Conservation (phyloP, 805 yeast genomes). For the Aciculoconidium aculeatum region DNA sequence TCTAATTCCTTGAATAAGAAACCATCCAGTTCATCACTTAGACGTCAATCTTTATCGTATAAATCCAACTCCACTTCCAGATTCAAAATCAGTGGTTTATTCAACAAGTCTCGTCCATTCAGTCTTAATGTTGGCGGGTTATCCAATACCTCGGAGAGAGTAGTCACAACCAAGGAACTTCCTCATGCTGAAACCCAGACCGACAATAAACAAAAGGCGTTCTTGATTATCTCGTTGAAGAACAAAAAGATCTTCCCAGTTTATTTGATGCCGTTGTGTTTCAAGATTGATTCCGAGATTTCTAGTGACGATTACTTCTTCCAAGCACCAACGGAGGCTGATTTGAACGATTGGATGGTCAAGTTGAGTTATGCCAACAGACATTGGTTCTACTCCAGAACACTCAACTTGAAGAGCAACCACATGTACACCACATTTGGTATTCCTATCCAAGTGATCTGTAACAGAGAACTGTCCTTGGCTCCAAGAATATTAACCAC, state of each 20-base stretch:
- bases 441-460: slow-evolving; percentile 71
- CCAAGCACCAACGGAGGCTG: slow-evolving; percentile 59
- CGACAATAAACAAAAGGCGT: slow-evolving; percentile 48
- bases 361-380: slow-evolving; percentile 42
- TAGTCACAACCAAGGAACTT: slow-evolving; percentile 48
- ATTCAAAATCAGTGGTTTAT: slow-evolving; percentile 53
- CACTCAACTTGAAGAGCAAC: slow-evolving; percentile 20
- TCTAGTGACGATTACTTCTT: slow-evolving; percentile 51
- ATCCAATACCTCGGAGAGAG: slow-evolving; percentile 34
- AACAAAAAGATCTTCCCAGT: slow-evolving; percentile 46
- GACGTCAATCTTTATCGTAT: slow-evolving; percentile 36
- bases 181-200: slow-evolving; percentile 44
- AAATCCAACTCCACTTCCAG: slow-evolving; percentile 34
- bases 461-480: slow-evolving; percentile 58
- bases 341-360: slow-evolving; percentile 70
- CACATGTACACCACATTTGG: slow-evolving; percentile 58
- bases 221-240: slow-evolving; percentile 40
- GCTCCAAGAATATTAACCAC: slow-evolving; percentile 64
- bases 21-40: slow-evolving; percentile 22
- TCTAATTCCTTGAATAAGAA: slow-evolving; percentile 23
- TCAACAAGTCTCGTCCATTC: slow-evolving; percentile 54
- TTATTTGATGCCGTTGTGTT: slow-evolving; percentile 42
- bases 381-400: slow-evolving; percentile 50
- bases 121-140: slow-evolving; percentile 42
- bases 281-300: slow-evolving; percentile 42